A percentile compares a stretch with the other conserved stretches of the same genome.
Evolutionary conservation across 768 basidiomycete genomes (phyloP).

Genomic region (Rhizopogon roseolus): DNA sequence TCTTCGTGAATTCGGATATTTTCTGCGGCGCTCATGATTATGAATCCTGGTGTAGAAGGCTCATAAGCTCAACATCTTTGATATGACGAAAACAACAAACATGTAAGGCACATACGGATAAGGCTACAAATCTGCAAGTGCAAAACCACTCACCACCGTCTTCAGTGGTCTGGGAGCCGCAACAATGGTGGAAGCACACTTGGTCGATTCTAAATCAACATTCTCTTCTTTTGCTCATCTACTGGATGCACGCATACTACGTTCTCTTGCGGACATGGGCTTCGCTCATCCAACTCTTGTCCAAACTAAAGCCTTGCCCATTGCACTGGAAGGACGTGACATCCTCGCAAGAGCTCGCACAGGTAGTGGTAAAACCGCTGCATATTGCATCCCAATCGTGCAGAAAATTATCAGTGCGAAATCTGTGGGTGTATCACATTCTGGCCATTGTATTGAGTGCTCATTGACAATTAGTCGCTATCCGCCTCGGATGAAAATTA

Average conservation of each 20-base stretch:
- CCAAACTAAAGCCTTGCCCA: conserved; percentile 87
- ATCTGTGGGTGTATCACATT: conserved; percentile 46
- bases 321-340: conserved; percentile 85
- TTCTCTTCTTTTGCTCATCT: conserved; percentile 68
- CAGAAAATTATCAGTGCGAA: conserved; percentile 85
- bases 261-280: conserved; percentile 84
- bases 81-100: neutral
- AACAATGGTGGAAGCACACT: conserved; percentile 40
- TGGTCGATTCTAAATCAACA: conserved; percentile 43
- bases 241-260: conserved; percentile 80
- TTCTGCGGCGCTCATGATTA: conserved; percentile 9
- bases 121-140: neutral
- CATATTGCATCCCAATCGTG: conserved; percentile 87
- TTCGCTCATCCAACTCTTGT: conserved; percentile 91
- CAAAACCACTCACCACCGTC: too few species aligned
- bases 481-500: conserved; percentile 34
- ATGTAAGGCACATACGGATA: neutral
- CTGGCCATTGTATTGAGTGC: neutral
- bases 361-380: conserved; percentile 95
- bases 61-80: neutral
- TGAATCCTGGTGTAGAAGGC: neutral
- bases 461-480: conserved; percentile 28
- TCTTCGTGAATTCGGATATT: conserved; percentile 8
- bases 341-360: conserved; percentile 93
- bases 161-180: neutral